These are phyloP conservation scores for Fraxinus cuspidata DNA, from an alignment of 257 asterid species.

Conservation along the genomic window DNA sequence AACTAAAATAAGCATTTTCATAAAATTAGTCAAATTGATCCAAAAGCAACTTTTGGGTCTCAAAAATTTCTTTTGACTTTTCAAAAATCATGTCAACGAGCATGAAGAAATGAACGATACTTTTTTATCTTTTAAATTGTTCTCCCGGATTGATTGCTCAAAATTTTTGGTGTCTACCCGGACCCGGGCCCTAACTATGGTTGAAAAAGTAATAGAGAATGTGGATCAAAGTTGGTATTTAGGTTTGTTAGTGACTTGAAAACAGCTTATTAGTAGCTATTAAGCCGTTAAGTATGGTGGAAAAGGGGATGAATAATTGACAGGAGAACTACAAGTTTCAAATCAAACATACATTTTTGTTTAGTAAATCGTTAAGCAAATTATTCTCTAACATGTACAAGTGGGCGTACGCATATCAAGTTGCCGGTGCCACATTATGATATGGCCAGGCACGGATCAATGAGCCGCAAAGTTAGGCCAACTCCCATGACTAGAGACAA, in stretches of 20 bases:
- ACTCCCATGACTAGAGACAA: too few relatives aligned
- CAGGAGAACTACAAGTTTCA: neutral
- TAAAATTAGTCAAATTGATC: too few relatives aligned
- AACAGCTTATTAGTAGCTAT: neutral
- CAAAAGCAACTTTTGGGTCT: too few relatives aligned
- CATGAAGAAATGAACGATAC: too few relatives aligned
- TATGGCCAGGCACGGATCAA: neutral
- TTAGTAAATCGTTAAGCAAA: neutral
- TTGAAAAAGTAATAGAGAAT: constrained; percentile 33
- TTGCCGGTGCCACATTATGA: neutral
- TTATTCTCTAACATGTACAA: neutral
- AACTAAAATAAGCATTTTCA: too few relatives aligned
- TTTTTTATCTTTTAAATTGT: too few relatives aligned
- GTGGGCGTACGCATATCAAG: neutral
- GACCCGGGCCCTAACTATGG: constrained; percentile 10
- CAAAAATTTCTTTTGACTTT: too few relatives aligned
- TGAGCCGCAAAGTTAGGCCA: too few relatives aligned
- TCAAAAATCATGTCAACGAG: too few relatives aligned
- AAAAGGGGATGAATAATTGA: constrained; percentile 24
- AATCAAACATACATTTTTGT: constrained; percentile 11
- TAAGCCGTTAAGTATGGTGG: constrained; percentile 20
- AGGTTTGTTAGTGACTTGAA: constrained; percentile 31
- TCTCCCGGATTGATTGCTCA: too few relatives aligned
- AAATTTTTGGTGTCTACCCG: too few relatives aligned
- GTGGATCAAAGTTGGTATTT: constrained; percentile 26